These are phyloP conservation scores for Lentinula raphanica DNA, from an alignment of 768 basidiomycete genomes.

Conservation along the genomic window DNA sequence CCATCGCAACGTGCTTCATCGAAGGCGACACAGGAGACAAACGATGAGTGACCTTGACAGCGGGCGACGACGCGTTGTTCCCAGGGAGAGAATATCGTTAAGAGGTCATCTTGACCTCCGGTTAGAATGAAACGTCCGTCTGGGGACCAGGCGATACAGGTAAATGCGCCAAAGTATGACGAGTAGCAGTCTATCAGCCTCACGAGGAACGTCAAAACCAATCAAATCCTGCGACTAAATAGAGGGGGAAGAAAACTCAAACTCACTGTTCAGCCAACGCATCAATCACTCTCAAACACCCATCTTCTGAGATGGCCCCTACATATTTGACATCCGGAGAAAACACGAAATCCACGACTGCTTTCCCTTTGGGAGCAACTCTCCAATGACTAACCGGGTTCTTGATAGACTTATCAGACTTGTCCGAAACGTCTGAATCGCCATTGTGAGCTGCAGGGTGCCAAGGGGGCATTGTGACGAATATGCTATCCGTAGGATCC, in stretches of 20 bases:
- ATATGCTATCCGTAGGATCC: conserved; percentile 73
- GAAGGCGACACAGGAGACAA: conserved; percentile 85
- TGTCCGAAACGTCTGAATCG: conserved; percentile 24
- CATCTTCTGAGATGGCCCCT: conserved; percentile 89
- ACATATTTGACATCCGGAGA: conserved; percentile 90
- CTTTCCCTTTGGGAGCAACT: conserved; percentile 54
- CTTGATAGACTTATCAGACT: conserved; percentile 59
- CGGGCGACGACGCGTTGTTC: conserved; percentile 92
- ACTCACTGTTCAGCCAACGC: conserved; percentile 79
- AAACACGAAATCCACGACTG: conserved; percentile 90
- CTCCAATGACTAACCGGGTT: conserved; percentile 93
- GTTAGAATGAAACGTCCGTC: conserved; percentile 92
- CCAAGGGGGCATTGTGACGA: conserved; percentile 84
- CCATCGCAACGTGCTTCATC: conserved; percentile 82
- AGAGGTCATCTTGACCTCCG: conserved; percentile 94
- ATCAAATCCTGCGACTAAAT: too few species aligned
- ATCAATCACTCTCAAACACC: conserved; percentile 86
- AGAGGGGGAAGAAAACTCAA: background rate
- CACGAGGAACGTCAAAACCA: too few species aligned
- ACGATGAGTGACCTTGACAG: conserved; percentile 96
- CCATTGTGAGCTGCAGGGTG: conserved; percentile 57
- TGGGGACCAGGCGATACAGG: conserved; percentile 90
- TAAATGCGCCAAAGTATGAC: conserved; percentile 91
- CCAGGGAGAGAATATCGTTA: conserved; percentile 92
- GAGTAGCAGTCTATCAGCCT: conserved; percentile 89